Conservation (phyloP, 1,139 yeast genomes). For the Suhomyces chickasaworum region DNA sequence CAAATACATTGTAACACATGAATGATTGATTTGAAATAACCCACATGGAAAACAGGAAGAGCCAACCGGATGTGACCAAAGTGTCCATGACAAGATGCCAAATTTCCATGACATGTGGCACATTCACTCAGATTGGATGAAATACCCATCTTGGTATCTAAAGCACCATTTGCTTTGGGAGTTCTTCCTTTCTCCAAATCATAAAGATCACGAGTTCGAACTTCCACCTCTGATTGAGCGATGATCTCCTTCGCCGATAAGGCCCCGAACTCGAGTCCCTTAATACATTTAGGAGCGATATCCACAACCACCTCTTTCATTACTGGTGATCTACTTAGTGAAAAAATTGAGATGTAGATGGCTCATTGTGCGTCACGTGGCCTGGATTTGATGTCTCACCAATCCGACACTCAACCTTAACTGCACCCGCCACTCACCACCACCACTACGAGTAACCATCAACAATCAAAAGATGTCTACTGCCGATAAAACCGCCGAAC, state of each 20-base stretch:
- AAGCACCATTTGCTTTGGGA: constrained; percentile 81
- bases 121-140: constrained; percentile 85
- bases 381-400: not conserved
- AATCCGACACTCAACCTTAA: too few species aligned
- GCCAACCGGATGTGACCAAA: constrained; percentile 94
- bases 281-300: constrained; percentile 85
- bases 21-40: constrained; percentile 90
- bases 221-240: constrained; percentile 93
- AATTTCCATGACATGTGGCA: constrained; percentile 85
- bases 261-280: constrained; percentile 91
- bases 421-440: not conserved
- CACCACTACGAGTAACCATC: too few species aligned
- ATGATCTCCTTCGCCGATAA: constrained; percentile 87
- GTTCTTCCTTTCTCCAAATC: constrained; percentile 86
- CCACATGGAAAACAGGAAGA: constrained; percentile 95
- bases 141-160: constrained; percentile 93
- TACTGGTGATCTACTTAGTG: constrained; percentile 9
- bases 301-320: constrained; percentile 82
- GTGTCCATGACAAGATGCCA: constrained; percentile 97
- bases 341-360: constrained; percentile 6
- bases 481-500: constrained; percentile 11
- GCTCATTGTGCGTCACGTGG: not conserved
- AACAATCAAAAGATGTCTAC: constrained; percentile 14
- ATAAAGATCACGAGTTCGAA: constrained; percentile 86
- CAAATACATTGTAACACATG: constrained; percentile 89